phyloP scores from a whole-genome alignment of 495 filamentous ascomycete species.

The Talaromyces thailandensis region DNA sequence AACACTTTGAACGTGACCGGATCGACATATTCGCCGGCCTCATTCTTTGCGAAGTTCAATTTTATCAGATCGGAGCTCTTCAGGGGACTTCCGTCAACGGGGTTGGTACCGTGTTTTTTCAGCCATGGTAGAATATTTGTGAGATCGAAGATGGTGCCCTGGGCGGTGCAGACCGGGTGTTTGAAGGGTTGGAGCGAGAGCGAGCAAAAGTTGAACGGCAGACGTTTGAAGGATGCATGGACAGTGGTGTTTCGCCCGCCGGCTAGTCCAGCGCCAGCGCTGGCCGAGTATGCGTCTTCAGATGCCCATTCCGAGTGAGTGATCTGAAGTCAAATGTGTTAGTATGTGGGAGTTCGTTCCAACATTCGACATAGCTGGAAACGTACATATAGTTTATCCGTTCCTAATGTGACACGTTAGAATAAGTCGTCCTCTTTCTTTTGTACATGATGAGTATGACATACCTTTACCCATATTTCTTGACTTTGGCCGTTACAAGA shows the following conservation, averaged over 20 bases:
- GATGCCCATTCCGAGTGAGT: slow-evolving; percentile 97
- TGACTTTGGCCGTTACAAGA: background rate
- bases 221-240: slow-evolving; percentile 66
- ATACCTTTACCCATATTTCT: slow-evolving; percentile 50
- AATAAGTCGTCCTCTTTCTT: background rate
- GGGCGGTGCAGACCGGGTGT: slow-evolving; percentile 71
- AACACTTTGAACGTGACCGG: slow-evolving; percentile 96
- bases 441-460: slow-evolving; percentile 8
- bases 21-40: slow-evolving; percentile 86
- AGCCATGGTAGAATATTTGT: slow-evolving; percentile 88
- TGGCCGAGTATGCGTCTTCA: slow-evolving; percentile 72
- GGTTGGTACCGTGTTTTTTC: slow-evolving; percentile 84
- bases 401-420: slow-evolving; percentile 29
- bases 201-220: slow-evolving; percentile 98
- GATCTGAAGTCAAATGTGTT: slow-evolving; percentile 43
- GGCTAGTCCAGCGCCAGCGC: slow-evolving; percentile 57
- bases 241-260: slow-evolving; percentile 34
- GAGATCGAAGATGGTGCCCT: slow-evolving; percentile 78
- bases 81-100: slow-evolving; percentile 71
- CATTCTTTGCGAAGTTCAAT: slow-evolving; percentile 87
- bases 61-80: slow-evolving; percentile 79
- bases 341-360: background rate
- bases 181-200: slow-evolving; percentile 87
- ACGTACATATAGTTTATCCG: slow-evolving; percentile 69
- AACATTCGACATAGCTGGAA: background rate